Evolutionary conservation across 2,329 filamentous ascomycete genomes (phyloP), one percentile per base, ranked within the genome.

Genomic region (Botrytis byssoidea): DNA sequence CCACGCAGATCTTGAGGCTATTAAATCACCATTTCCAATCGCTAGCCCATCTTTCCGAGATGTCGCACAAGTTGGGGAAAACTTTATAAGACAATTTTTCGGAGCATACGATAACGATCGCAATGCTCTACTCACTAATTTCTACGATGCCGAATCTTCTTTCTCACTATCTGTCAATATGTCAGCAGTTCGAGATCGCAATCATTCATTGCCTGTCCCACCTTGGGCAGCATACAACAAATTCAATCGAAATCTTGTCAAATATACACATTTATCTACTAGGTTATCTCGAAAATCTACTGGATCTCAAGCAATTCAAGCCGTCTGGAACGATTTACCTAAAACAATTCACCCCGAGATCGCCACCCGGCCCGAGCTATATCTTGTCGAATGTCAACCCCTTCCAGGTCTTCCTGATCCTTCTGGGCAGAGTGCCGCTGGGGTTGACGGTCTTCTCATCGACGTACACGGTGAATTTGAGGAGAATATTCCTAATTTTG

Each of bases 401-500:
- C 85, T 95, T 48, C 88, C 91, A 2, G 90, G 91, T 48, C 86
- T 97, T 37, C 87, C 88, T 4, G 93, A 97, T 78, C 90, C 90
- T 4, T 87, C 86, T 20, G 89, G 90, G 1, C 86, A 91, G 76
- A 91, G 86, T 75, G 81, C 84, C 1, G 84, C 85, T 32, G 93
- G 93, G 7, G 93, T 95, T 32, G 92, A 93, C 76, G 93, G 94
- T 12, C 88, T 97, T 76, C 87, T 93, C 68, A 88, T 97, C 77
- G 91, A 88, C 12, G 87, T 95, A n/a, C 92, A 96, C 78, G 93
- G 94, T 75, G 92, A 95, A 79, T 97, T 94, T 74, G 90, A 95
- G 67, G 94, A 97, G 80, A 84, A 91, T 29, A 88, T 92, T 77
- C 81, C 84, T 5, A 82, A 83, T 25, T 87, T 86, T 35, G 85